These are phyloP conservation scores for Gaillardinia entomophila DNA, from an alignment of 805 yeast genomes.

Conservation along the genomic window DNA sequence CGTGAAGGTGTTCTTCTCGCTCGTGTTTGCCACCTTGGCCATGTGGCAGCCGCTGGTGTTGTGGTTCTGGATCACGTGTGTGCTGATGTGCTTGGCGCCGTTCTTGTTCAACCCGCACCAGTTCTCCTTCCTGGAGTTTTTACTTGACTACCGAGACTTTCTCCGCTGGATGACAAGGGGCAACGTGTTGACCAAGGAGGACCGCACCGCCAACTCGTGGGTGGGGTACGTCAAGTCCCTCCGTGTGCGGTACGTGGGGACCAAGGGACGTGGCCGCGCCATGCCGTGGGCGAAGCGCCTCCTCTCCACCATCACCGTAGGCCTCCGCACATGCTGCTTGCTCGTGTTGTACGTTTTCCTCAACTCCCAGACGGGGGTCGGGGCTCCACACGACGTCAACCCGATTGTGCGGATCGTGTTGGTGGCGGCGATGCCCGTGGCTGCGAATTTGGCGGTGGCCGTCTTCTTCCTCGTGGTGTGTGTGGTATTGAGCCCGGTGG, in stretches of 20 bases:
- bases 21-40: conserved; percentile 69
- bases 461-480: conserved; percentile 18
- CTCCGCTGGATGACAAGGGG: conserved; percentile 79
- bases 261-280: conserved; percentile 6
- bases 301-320: too few relatives aligned
- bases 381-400: conserved; percentile 24
- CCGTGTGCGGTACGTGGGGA: conserved; percentile 21
- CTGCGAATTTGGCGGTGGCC: conserved; percentile 19
- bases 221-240: conserved; percentile 45
- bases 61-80: conserved; percentile 50
- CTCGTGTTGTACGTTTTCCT: conserved; percentile 72
- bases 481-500: conserved; percentile 31
- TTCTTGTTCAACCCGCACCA: conserved; percentile 52
- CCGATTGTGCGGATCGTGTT: conserved; percentile 59
- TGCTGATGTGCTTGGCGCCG: conserved; percentile 44
- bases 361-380: conserved; percentile 83
- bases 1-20: conserved; percentile 56
- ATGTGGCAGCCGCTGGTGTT: conserved; percentile 75
- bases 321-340: too few relatives aligned
- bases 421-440: conserved; percentile 44
- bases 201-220: conserved; percentile 62
- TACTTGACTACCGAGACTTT: conserved; percentile 44
- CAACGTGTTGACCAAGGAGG: conserved; percentile 47
- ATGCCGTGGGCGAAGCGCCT: neutral
- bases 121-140: conserved; percentile 41